Evolutionary conservation across 2,329 filamentous ascomycete genomes (phyloP).

Genomic region (Ceratocystis destructans): DNA sequence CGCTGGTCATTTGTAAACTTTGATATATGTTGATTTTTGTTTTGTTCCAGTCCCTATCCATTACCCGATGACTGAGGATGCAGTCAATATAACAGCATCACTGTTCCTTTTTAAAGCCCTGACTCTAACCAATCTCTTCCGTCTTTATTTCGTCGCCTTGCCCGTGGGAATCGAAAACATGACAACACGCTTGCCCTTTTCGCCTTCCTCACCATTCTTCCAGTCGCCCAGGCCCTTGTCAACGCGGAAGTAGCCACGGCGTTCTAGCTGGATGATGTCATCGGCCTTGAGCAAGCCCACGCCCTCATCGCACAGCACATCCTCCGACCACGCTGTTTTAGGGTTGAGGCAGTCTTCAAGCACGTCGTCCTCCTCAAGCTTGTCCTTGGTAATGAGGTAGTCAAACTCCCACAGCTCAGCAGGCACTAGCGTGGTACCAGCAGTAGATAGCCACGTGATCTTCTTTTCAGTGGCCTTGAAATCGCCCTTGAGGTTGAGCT

Average conservation of each 20-base stretch:
- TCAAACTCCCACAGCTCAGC: constrained; percentile 49
- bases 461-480: constrained; percentile 96
- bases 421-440: constrained; percentile 61
- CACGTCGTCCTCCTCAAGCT: constrained; percentile 74
- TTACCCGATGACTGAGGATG: not conserved
- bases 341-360: constrained; percentile 73
- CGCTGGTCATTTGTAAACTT: not conserved
- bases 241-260: constrained; percentile 81
- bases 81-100: not conserved
- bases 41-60: not conserved
- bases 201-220: constrained; percentile 36
- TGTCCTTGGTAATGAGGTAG: constrained; percentile 67
- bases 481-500: constrained; percentile 84
- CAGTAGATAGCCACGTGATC: constrained; percentile 76
- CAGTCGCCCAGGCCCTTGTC: constrained; percentile 48
- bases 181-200: constrained; percentile 37
- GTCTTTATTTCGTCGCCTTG: constrained; percentile 32
- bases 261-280: constrained; percentile 90
- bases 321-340: constrained; percentile 58
- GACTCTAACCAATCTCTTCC: not conserved
- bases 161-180: constrained; percentile 47
- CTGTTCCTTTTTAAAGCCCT: constrained; percentile 1
- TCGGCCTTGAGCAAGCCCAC: constrained; percentile 65
- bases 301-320: constrained; percentile 68
- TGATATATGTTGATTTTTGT: not conserved